Conservation (phyloP, 208 protist species). For the Trypanosoma melophagium region DNA sequence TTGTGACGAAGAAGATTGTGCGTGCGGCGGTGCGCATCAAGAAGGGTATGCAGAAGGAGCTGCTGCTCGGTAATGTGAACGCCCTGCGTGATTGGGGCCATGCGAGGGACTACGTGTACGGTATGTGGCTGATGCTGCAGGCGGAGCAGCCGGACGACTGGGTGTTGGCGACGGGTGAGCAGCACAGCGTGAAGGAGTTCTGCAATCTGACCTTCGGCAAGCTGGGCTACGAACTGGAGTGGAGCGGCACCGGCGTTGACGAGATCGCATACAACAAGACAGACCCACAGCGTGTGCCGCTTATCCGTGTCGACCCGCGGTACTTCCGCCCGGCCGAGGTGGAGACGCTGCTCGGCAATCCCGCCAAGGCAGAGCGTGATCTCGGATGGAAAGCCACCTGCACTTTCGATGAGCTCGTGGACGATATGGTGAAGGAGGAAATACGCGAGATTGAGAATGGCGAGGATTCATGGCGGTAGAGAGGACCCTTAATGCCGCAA, state of each 20-base stretch:
- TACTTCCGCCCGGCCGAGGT: slow-evolving; percentile 97
- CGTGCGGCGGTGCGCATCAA: slow-evolving; percentile 90
- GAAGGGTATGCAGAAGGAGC: slow-evolving; percentile 60
- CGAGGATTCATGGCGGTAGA: slow-evolving; percentile 23
- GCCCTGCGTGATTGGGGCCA: slow-evolving; percentile 95
- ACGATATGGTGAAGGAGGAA: slow-evolving; percentile 50
- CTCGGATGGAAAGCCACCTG: slow-evolving; percentile 72
- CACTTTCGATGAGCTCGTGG: slow-evolving; percentile 50
- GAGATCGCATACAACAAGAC: slow-evolving; percentile 77
- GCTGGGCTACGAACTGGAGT: slow-evolving; percentile 66
- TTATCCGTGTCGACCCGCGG: slow-evolving; percentile 66
- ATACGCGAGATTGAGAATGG: slow-evolving; percentile 29
- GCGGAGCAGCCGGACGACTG: slow-evolving; percentile 87
- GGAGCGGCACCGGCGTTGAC: slow-evolving; percentile 81
- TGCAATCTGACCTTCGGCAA: slow-evolving; percentile 69
- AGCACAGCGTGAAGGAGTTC: slow-evolving; percentile 90
- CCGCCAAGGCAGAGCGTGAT: slow-evolving; percentile 82
- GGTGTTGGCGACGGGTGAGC: slow-evolving; percentile 93
- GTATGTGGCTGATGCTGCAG: slow-evolving; percentile 97
- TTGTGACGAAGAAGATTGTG: slow-evolving; percentile 96
- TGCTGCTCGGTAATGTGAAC: slow-evolving; percentile 93
- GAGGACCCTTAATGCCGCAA: background rate
- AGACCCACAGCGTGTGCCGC: slow-evolving; percentile 20
- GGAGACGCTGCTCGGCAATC: slow-evolving; percentile 91
- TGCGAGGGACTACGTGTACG: slow-evolving; percentile 91